Conservation (phyloP, 352 stramenopile genomes). For the Phytophthora cajani region DNA sequence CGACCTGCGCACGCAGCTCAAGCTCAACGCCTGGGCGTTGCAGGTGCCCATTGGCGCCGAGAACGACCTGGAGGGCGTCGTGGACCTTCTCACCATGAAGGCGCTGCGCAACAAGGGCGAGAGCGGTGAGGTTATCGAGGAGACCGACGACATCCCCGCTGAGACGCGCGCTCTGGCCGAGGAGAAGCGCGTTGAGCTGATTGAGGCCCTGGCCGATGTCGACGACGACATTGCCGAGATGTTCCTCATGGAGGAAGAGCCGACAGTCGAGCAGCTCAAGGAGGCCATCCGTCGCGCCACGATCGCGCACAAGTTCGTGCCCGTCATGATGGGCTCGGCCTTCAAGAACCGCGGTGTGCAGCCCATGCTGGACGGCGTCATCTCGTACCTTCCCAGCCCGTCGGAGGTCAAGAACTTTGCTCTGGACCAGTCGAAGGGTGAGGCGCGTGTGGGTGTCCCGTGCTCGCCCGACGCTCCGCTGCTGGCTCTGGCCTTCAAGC, state of each 20-base stretch:
- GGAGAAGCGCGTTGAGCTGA: conserved; percentile 93
- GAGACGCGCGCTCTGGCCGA: conserved; percentile 86
- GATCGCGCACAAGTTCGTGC: conserved; percentile 98
- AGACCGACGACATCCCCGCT: conserved; percentile 91
- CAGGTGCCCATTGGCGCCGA: conserved; percentile 98
- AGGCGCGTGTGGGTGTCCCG: conserved; percentile 90
- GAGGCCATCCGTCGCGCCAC: conserved; percentile 95
- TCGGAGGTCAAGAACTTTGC: conserved; percentile 96
- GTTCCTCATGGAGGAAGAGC: conserved; percentile 99
- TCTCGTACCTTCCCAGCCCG: conserved; percentile 97
- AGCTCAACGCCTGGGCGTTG: conserved; percentile 96
- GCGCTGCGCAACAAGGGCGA: conserved; percentile 93
- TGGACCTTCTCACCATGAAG: conserved; percentile 96
- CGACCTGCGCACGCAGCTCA: conserved; percentile 96
- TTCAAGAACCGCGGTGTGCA: conserved; percentile 99
- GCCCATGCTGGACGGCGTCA: conserved; percentile 97
- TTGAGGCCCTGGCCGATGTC: conserved; percentile 96
- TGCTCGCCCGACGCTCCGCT: conserved; percentile 91
- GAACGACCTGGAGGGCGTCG: conserved; percentile 93
- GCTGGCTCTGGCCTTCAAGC: conserved; percentile 99
- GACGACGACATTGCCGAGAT: conserved; percentile 99
- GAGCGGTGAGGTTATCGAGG: conserved; percentile 85
- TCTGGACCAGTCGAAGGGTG: conserved; percentile 93
- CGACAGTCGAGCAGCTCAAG: conserved; percentile 91
- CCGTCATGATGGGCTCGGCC: conserved; percentile 99